These are phyloP conservation scores for Alternaria sp. DNA, from an alignment of 2,329 filamentous ascomycete genomes.

Conservation along the genomic window DNA sequence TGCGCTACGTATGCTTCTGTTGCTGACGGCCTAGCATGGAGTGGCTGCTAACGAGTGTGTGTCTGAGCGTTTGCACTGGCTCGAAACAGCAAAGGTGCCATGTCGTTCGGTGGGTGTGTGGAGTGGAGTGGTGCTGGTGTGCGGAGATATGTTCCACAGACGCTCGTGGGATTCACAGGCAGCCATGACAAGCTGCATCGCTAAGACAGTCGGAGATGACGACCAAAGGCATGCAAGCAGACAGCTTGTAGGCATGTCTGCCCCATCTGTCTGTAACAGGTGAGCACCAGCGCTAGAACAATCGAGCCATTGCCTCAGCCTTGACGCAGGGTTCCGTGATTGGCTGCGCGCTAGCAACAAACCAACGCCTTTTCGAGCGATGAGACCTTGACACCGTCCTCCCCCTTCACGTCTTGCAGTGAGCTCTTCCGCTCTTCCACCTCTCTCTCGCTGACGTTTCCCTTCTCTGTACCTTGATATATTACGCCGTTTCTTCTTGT, in stretches of 20 bases:
- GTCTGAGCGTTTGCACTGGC: slow-evolving; percentile 6
- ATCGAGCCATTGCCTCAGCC: slow-evolving; percentile 28
- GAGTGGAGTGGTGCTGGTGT: neutral
- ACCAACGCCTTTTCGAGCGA: slow-evolving; percentile 18
- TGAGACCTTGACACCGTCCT: slow-evolving; percentile 2
- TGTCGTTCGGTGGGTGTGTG: slow-evolving; percentile 6
- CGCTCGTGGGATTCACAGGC: slow-evolving; percentile 3
- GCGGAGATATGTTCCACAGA: slow-evolving; percentile 2
- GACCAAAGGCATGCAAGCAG: neutral
- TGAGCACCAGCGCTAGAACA: slow-evolving; percentile 16
- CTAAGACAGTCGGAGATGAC: neutral
- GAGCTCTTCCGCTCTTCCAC: slow-evolving; percentile 17
- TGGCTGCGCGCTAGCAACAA: slow-evolving; percentile 21
- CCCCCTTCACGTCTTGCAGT: slow-evolving; percentile 19
- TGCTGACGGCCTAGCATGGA: slow-evolving; percentile 5
- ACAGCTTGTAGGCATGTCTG: slow-evolving; percentile 1
- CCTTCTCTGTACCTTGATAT: slow-evolving; percentile 34
- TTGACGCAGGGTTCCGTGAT: slow-evolving; percentile 27
- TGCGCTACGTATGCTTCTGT: slow-evolving; percentile 8
- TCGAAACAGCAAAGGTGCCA: slow-evolving; percentile 24
- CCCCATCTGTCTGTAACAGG: slow-evolving; percentile 13
- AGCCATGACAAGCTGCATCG: neutral
- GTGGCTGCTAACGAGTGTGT: neutral
- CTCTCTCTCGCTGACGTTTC: slow-evolving; percentile 20
- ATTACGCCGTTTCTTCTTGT: slow-evolving; percentile 32